Evolutionary conservation across 2,329 filamentous ascomycete genomes (phyloP).

Genomic region (Phaeosphaeriaceae sp.): DNA sequence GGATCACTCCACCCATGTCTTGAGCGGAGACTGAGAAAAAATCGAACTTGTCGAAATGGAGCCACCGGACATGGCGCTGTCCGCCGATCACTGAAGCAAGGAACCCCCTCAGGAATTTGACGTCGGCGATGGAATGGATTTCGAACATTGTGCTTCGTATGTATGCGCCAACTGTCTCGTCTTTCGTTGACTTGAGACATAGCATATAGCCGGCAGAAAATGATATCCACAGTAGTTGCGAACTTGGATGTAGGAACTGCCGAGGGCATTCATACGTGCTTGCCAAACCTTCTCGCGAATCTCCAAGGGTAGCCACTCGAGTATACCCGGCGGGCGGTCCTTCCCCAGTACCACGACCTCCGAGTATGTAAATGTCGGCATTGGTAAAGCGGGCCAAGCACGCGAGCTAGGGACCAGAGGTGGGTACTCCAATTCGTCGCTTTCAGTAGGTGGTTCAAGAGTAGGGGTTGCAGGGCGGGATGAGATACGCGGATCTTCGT

Average conservation of each 20-base stretch:
- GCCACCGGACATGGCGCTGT: neutral
- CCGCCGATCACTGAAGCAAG: neutral
- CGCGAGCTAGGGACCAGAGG: no score
- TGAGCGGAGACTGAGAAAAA: neutral
- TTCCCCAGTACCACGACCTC: neutral
- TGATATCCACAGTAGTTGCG: neutral
- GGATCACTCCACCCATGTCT: no score
- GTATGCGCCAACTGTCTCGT: slow-evolving; percentile 1
- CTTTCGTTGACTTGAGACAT: neutral
- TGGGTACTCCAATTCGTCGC: no score
- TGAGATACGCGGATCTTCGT: no score
- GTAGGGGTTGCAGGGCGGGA: no score
- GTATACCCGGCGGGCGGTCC: neutral
- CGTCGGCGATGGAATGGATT: slow-evolving; percentile 60
- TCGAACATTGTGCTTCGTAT: slow-evolving; percentile 2
- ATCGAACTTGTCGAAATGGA: neutral
- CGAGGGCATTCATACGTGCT: neutral
- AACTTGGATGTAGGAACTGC: neutral
- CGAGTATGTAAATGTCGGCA: neutral
- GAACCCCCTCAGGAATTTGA: slow-evolving; percentile 45
- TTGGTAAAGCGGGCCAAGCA: neutral
- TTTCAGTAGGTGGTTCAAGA: no score
- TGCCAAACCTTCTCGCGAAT: slow-evolving; percentile 4
- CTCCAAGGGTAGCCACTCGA: neutral
- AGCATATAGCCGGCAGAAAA: neutral